These are phyloP conservation scores for Tricholoma sp. DNA, from an alignment of 768 basidiomycete genomes.

Conservation along the genomic window DNA sequence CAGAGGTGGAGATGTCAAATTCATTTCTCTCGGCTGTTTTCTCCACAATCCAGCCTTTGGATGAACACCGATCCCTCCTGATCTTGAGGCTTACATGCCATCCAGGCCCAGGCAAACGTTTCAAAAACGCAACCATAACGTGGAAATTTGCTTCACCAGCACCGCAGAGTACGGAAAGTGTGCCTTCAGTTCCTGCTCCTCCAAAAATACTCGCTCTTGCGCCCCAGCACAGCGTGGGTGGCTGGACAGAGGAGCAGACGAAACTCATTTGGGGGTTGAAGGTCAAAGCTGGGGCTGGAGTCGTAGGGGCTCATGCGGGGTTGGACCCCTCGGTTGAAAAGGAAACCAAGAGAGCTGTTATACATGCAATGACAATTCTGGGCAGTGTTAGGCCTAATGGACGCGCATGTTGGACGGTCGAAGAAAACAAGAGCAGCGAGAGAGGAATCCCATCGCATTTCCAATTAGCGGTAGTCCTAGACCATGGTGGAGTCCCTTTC, in stretches of 20 bases:
- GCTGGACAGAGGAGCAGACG: slow-evolving; percentile 20
- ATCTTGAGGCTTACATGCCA: slow-evolving; percentile 14
- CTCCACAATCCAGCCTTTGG: slow-evolving; percentile 17
- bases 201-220: slow-evolving; percentile 13
- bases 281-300: slow-evolving; percentile 6
- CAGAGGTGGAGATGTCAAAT: slow-evolving; percentile 16
- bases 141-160: slow-evolving; percentile 10
- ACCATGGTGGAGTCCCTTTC: slow-evolving; percentile 12
- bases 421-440: slow-evolving; percentile 18
- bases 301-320: slow-evolving; percentile 8
- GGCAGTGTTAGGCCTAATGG: slow-evolving; percentile 9
- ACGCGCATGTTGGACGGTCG: slow-evolving; percentile 15
- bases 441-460: slow-evolving; percentile 17
- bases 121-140: slow-evolving; percentile 12
- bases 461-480: slow-evolving; percentile 15
- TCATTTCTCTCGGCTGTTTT: slow-evolving; percentile 17
- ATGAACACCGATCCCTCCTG: slow-evolving; percentile 13
- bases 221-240: slow-evolving; percentile 18
- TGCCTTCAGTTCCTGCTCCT: neutral
- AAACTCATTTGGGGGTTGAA: slow-evolving; percentile 15
- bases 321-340: slow-evolving; percentile 12
- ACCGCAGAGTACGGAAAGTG: neutral
- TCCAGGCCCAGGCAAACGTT: slow-evolving; percentile 15
- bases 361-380: slow-evolving; percentile 19
- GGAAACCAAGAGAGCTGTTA: slow-evolving; percentile 12